These are phyloP conservation scores for Cladorrhinum samala DNA, from an alignment of 495 filamentous ascomycete genomes.

Conservation along the genomic window DNA sequence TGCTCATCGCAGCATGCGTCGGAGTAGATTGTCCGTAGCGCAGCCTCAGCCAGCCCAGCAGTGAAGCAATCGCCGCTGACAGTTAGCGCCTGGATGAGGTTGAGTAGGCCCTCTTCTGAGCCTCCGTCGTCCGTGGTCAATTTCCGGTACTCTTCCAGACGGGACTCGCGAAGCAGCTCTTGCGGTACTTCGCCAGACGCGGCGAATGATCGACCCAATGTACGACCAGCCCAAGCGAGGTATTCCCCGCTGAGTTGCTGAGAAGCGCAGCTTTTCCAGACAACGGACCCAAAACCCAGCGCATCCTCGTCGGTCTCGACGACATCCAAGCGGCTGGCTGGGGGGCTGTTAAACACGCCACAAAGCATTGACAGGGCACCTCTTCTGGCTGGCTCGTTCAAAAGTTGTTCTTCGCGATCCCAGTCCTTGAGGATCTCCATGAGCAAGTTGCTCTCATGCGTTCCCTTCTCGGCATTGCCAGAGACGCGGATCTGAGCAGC, in stretches of 20 bases:
- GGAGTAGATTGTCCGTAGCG: constrained; percentile 64
- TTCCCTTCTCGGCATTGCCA: constrained; percentile 54
- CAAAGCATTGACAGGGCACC: constrained; percentile 69
- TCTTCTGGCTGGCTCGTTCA: constrained; percentile 62
- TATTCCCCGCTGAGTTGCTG: constrained; percentile 59
- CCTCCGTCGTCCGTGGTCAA: constrained; percentile 30
- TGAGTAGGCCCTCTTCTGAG: constrained; percentile 51
- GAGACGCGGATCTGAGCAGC: constrained; percentile 51
- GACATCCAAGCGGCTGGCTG: constrained; percentile 52
- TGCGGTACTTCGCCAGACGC: constrained; percentile 59
- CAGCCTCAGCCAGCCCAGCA: constrained; percentile 70
- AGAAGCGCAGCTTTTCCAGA: constrained; percentile 69
- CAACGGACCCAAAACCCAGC: constrained; percentile 50
- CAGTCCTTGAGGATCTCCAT: constrained; percentile 69
- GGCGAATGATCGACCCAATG: constrained; percentile 78
- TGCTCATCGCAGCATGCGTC: constrained; percentile 40
- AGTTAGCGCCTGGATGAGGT: constrained; percentile 61
- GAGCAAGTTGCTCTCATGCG: constrained; percentile 66
- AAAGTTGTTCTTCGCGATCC: constrained; percentile 49
- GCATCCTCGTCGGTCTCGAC: constrained; percentile 57
- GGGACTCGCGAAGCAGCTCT: constrained; percentile 53
- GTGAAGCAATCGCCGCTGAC: constrained; percentile 54
- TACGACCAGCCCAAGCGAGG: constrained; percentile 74
- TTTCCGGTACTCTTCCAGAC: constrained; percentile 43
- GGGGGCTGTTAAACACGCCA: constrained; percentile 57